Evolutionary conservation across 805 yeast genomes (phyloP).

Genomic region (Wickerhamiella lipophila): DNA sequence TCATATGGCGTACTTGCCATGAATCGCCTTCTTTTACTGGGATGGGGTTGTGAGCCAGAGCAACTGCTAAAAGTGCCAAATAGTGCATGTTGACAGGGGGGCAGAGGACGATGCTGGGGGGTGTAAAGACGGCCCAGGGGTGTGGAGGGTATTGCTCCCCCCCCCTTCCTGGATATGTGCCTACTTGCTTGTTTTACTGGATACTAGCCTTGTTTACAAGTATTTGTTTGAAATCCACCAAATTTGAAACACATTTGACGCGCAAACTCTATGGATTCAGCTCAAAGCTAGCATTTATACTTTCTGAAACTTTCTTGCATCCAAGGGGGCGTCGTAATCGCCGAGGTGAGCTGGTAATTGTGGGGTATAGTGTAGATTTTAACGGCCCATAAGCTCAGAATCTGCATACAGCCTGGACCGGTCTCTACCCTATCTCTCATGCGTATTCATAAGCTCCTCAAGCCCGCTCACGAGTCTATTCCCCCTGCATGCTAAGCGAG

Average conservation of each 20-base stretch:
- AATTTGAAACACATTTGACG: too few relatives aligned
- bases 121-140: neutral
- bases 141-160: too few relatives aligned
- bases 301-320: neutral
- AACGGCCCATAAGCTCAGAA: too few relatives aligned
- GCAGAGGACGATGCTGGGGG: neutral
- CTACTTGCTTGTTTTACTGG: too few relatives aligned
- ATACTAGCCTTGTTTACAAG: too few relatives aligned
- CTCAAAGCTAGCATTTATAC: neutral
- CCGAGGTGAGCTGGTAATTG: too few relatives aligned
- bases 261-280: neutral
- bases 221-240: too few relatives aligned
- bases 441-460: too few relatives aligned
- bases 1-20: constrained; percentile 57
- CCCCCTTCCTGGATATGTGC: too few relatives aligned
- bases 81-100: constrained; percentile 3
- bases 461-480: neutral
- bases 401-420: too few relatives aligned
- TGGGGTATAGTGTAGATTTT: too few relatives aligned
- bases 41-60: constrained; percentile 13
- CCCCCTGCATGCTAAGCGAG: constrained; percentile 1
- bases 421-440: too few relatives aligned
- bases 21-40: constrained; percentile 19
- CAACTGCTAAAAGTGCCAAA: constrained; percentile 11
- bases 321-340: neutral